Conservation (phyloP, 192 early-diverging fungal genomes). For the Entomortierella chlamydospora region DNA sequence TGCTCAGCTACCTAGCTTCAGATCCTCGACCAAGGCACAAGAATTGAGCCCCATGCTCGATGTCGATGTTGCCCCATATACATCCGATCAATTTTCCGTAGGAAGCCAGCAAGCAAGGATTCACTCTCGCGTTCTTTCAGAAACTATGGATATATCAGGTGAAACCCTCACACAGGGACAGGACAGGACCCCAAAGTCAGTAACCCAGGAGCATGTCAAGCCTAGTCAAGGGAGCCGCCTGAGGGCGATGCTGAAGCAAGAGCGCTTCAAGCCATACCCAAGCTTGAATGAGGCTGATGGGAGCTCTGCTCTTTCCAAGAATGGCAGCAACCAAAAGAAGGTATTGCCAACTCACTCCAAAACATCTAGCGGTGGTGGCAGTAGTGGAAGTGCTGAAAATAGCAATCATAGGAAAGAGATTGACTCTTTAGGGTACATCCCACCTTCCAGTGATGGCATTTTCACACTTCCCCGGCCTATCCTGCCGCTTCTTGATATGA, state of each 20-base stretch:
- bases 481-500: not conserved
- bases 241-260: conserved; percentile 4
- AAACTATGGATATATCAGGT: not conserved
- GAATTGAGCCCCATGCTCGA: too few relatives aligned
- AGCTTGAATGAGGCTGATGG: not conserved
- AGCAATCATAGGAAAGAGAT: not conserved
- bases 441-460: conserved; percentile 1
- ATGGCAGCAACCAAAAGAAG: not conserved
- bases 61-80: not conserved
- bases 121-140: too few relatives aligned
- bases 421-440: not conserved
- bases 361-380: not conserved
- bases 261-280: conserved; percentile 15
- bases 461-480: conserved; percentile 16
- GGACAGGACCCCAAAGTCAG: not conserved
- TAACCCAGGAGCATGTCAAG: not conserved
- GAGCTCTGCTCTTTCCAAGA: not conserved
- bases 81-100: not conserved
- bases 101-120: too few relatives aligned
- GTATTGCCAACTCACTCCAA: not conserved
- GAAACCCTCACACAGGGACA: not conserved
- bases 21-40: too few relatives aligned
- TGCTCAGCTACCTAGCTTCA: too few relatives aligned
- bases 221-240: not conserved
- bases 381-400: not conserved